These are phyloP conservation scores for Solanum aculeatissimum DNA, from an alignment of 305 asterid genomes.

Conservation along the genomic window DNA sequence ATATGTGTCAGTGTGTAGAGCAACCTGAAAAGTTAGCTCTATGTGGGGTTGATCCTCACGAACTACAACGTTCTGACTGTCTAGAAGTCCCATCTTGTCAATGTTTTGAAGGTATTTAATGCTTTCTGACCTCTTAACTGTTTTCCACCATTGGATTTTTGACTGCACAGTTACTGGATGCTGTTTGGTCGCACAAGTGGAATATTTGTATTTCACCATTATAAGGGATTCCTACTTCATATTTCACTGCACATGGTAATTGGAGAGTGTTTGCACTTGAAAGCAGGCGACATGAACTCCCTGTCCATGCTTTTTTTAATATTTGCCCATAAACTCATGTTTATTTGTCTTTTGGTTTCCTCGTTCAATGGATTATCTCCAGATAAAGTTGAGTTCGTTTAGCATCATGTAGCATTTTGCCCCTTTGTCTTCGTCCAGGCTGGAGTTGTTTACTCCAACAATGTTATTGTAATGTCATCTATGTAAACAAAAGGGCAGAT, in stretches of 20 bases:
- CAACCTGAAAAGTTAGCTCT: conserved; percentile 75
- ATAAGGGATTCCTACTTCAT: background rate
- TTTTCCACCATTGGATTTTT: background rate
- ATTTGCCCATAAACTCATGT: background rate
- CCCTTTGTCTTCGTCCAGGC: conserved; percentile 36
- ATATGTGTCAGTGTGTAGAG: conserved; percentile 44
- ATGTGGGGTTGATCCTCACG: conserved; percentile 73
- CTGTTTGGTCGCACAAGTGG: background rate
- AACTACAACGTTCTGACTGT: conserved; percentile 60
- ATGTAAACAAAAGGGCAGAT: conserved; percentile 35
- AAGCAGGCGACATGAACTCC: background rate
- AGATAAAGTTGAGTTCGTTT: background rate
- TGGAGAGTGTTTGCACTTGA: background rate
- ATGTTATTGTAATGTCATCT: conserved; percentile 53
- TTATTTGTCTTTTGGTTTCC: background rate
- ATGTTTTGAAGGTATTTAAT: conserved; percentile 52
- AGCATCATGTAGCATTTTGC: background rate
- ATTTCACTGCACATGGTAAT: background rate
- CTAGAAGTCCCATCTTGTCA: conserved; percentile 59
- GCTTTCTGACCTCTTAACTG: background rate
- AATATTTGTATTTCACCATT: background rate
- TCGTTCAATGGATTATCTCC: background rate
- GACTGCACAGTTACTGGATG: background rate
- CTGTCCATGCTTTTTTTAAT: background rate
- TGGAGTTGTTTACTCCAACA: conserved; percentile 77